Evolutionary conservation across 2,329 filamentous ascomycete genomes (phyloP).

Genomic region (Nemania sp.): DNA sequence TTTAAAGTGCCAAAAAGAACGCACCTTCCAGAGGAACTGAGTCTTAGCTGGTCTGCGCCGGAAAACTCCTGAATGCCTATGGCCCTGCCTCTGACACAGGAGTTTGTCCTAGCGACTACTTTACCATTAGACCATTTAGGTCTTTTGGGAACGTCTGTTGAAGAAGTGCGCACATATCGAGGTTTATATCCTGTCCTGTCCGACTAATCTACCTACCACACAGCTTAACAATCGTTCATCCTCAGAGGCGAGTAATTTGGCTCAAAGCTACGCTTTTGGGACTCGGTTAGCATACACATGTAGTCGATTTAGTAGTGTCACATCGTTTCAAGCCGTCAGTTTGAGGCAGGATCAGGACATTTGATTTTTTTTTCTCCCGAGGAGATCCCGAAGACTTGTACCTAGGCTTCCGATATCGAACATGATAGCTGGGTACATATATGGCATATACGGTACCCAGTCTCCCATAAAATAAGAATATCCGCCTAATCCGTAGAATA

Average conservation of each 20-base stretch:
- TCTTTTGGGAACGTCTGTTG: too few species aligned
- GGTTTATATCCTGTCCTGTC: too few species aligned
- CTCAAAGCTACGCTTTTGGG: background rate
- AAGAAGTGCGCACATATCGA: too few species aligned
- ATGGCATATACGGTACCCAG: too few species aligned
- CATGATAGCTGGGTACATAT: slow-evolving; percentile 6
- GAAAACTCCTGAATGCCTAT: too few species aligned
- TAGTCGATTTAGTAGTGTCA: background rate
- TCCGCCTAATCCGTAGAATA: slow-evolving; percentile 5
- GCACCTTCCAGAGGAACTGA: too few species aligned
- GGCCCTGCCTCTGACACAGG: too few species aligned
- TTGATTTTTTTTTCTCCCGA: slow-evolving; percentile 11
- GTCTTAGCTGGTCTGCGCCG: too few species aligned
- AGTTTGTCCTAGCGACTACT: too few species aligned
- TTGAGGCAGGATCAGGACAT: slow-evolving; percentile 1
- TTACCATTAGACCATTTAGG: too few species aligned
- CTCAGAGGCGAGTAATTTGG: background rate
- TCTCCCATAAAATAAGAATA: slow-evolving; percentile 2
- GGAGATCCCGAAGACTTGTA: slow-evolving; percentile 6
- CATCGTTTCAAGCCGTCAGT: background rate
- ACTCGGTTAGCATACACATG: background rate
- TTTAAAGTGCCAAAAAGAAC: too few species aligned
- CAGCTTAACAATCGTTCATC: background rate
- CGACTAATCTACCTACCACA: too few species aligned
- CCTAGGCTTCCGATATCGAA: slow-evolving; percentile 9